phyloP scores from a whole-genome alignment of 495 filamentous ascomycete species.

The Podospora sp. region DNA sequence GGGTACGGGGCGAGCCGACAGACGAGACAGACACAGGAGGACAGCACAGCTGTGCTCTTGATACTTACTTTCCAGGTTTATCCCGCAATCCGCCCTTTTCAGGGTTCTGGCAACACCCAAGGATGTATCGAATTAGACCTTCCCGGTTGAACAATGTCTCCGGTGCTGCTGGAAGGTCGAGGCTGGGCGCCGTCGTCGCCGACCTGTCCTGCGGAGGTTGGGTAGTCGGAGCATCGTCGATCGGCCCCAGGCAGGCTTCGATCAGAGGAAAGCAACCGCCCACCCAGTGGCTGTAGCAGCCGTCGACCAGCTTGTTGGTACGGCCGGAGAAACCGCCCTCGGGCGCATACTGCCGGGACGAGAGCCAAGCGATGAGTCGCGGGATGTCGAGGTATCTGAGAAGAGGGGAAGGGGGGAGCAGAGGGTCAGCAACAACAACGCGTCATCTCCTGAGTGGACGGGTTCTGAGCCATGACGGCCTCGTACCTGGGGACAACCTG shows the following conservation, averaged over 20 bases:
- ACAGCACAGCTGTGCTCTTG: not conserved
- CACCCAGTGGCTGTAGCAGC: conserved; percentile 97
- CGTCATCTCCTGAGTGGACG: conserved; percentile 20
- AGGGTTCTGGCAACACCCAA: conserved; percentile 79
- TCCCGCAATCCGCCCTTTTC: conserved; percentile 81
- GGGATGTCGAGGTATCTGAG: conserved; percentile 76
- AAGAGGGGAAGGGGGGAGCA: conserved; percentile 3
- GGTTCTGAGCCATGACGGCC: not conserved
- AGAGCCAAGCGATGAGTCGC: conserved; percentile 80
- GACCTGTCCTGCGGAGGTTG: not conserved
- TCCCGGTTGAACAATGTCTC: conserved; percentile 73
- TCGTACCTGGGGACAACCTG: conserved; percentile 14
- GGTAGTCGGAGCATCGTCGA: conserved; percentile 2
- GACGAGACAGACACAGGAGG: conserved; percentile 23
- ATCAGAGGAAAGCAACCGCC: conserved; percentile 91
- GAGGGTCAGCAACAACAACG: conserved; percentile 19
- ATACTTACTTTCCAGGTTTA: conserved; percentile 84
- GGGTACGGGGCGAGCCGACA: conserved; percentile 14
- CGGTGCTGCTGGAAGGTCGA: conserved; percentile 24
- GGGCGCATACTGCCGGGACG: conserved; percentile 83
- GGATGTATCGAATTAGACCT: conserved; percentile 83
- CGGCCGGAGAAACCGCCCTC: conserved; percentile 91
- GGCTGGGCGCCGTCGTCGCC: conserved; percentile 7
- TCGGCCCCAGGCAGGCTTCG: conserved; percentile 67
- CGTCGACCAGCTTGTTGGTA: conserved; percentile 98